Evolutionary conservation across 805 yeast species (phyloP).

Genomic region (Ogataea pignaliae): DNA sequence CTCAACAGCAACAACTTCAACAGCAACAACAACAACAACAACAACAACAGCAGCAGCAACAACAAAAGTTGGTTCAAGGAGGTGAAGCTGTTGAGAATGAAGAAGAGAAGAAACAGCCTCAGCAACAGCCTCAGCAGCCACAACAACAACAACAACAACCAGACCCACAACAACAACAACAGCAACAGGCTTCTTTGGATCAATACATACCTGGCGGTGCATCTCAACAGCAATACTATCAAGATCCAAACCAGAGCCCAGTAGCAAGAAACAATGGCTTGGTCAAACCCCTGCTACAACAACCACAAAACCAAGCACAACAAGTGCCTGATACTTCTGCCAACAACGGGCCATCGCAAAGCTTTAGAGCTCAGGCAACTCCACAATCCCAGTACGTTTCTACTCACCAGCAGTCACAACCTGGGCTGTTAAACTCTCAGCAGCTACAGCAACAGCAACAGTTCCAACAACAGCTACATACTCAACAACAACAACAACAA

Average conservation of each 20-base stretch:
- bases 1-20: conserved; percentile 33
- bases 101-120: conserved; percentile 14
- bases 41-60: conserved; percentile 19
- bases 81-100: conserved; percentile 12
- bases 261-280: conserved; percentile 3
- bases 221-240: conserved; percentile 17
- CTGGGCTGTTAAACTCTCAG: neutral
- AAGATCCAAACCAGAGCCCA: conserved; percentile 10
- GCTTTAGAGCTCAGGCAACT: neutral
- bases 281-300: conserved; percentile 29
- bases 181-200: neutral
- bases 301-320: conserved; percentile 27
- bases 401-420: conserved; percentile 10
- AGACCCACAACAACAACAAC: conserved; percentile 1
- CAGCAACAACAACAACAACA: conserved; percentile 26
- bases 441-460: neutral
- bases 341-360: conserved; percentile 5
- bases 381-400: conserved; percentile 4
- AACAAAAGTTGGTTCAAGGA: conserved; percentile 15
- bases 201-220: conserved; percentile 1
- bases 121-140: conserved; percentile 2
- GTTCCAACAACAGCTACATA: conserved; percentile 30
- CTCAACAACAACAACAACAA: conserved; percentile 23
- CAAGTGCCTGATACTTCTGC: conserved; percentile 28
- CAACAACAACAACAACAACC: conserved; percentile 11